Percentiles rank a stretch among this genome's conserved stretches.
Evolutionary conservation across 805 yeast genomes (phyloP).

Genomic region (Cyberlindnera nakhonratchasimensis): DNA sequence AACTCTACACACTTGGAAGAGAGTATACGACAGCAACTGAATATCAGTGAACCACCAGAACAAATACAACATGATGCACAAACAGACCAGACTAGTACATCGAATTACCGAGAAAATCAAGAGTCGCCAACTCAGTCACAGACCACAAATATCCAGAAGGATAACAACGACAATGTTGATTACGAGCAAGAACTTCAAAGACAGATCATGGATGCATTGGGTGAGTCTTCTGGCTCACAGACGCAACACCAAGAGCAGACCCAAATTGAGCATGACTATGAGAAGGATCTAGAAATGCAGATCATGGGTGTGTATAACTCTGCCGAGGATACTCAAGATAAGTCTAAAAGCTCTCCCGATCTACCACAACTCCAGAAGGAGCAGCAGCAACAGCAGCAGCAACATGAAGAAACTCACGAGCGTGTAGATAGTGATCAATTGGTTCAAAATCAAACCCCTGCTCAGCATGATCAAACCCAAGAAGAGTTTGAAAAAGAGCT

Average conservation of each 20-base stretch:
- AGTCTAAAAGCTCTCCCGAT: background rate
- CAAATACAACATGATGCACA: background rate
- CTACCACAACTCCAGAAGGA: background rate
- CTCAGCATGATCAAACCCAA: slow-evolving; percentile 5
- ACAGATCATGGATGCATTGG: slow-evolving; percentile 26
- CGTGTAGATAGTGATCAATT: background rate
- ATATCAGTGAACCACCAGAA: background rate
- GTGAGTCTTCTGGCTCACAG: slow-evolving; percentile 6
- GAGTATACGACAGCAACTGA: slow-evolving; percentile 4
- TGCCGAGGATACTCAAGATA: background rate
- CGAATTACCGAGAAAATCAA: background rate
- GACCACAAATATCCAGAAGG: background rate
- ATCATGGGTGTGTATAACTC: slow-evolving; percentile 20
- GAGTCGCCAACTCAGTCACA: background rate
- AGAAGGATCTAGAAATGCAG: slow-evolving; percentile 23
- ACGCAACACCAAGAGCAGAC: slow-evolving; percentile 1
- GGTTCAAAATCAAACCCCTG: background rate
- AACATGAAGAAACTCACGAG: background rate
- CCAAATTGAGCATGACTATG: slow-evolving; percentile 9
- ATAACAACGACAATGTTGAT: slow-evolving; percentile 7
- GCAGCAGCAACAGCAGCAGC: background rate
- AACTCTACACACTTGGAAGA: background rate
- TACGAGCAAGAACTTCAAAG: slow-evolving; percentile 23
- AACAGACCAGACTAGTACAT: background rate
- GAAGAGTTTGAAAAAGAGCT: slow-evolving; percentile 22